Percentiles rank a stretch among this genome's conserved stretches.
Conservation (phyloP, 305 asterid species). For the Ajuga reptans region DNA sequence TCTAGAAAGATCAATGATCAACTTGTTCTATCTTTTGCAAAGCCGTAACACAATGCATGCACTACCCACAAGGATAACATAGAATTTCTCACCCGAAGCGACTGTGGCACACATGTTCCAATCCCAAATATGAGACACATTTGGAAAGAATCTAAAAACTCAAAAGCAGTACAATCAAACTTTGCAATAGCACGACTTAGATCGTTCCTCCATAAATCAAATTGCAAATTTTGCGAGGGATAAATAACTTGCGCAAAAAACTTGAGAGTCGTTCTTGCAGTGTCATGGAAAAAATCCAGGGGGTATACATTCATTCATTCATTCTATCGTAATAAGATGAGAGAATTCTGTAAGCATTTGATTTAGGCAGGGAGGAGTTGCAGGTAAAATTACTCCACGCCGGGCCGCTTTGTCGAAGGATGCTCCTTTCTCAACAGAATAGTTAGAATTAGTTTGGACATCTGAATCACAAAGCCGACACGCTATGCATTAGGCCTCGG, state of each 20-base stretch:
- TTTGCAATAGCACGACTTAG: no score
- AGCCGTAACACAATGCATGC: no score
- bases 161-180: no score
- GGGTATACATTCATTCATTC: slow-evolving; percentile 2
- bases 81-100: no score
- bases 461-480: not conserved
- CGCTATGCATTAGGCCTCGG: slow-evolving; percentile 32
- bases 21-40: no score
- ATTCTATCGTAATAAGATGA: not conserved
- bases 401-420: not conserved
- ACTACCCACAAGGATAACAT: no score
- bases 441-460: slow-evolving; percentile 15
- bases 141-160: no score
- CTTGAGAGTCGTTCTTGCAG: slow-evolving; percentile 9
- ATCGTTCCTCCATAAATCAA: no score
- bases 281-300: not conserved
- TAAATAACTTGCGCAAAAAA: no score
- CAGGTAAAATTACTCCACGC: slow-evolving; percentile 29
- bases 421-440: slow-evolving; percentile 2
- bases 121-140: no score
- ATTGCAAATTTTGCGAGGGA: not conserved
- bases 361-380: slow-evolving; percentile 28
- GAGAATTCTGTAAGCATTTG: slow-evolving; percentile 11
- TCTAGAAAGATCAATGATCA: no score
- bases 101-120: no score